These are phyloP conservation scores for Dryadomyces sulphureus DNA, from an alignment of 2,329 filamentous ascomycete species.

Conservation along the genomic window DNA sequence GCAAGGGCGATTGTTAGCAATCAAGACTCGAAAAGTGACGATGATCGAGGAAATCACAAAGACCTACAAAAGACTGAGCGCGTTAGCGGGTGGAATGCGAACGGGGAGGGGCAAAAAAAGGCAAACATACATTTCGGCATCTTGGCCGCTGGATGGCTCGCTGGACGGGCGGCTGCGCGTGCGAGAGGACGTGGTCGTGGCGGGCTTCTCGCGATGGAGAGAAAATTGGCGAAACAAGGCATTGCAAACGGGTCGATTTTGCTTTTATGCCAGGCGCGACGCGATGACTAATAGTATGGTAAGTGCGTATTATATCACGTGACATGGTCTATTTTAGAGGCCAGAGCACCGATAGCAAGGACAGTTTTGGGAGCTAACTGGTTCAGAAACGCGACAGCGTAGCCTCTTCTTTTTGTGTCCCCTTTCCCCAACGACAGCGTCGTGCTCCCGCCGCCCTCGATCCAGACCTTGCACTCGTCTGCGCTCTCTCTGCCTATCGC, in stretches of 20 bases:
- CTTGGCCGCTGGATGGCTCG: constrained; percentile 21
- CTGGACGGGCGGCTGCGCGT: background rate
- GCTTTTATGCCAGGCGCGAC: background rate
- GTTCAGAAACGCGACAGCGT: constrained; percentile 1
- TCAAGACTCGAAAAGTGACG: background rate
- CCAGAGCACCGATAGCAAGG: background rate
- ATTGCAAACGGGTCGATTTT: background rate
- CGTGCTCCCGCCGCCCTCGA: background rate
- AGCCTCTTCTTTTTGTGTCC: background rate
- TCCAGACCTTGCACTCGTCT: background rate
- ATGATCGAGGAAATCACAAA: background rate
- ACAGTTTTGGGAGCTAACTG: background rate
- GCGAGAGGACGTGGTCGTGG: background rate
- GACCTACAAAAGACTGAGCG: constrained; percentile 13
- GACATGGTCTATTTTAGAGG: background rate
- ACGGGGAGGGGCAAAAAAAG: background rate
- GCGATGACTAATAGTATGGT: background rate
- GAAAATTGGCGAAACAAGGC: too few species aligned
- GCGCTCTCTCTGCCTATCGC: background rate
- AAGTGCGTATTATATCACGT: background rate
- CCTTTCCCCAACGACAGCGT: background rate
- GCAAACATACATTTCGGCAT: constrained; percentile 91
- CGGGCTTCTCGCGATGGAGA: too few species aligned
- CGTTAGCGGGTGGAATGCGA: constrained; percentile 5
- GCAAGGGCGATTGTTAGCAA: background rate